A percentile compares a stretch with the other conserved stretches of the same genome.
Conservation (phyloP, 352 stramenopile genomes). For the Phytophthora idaei region DNA sequence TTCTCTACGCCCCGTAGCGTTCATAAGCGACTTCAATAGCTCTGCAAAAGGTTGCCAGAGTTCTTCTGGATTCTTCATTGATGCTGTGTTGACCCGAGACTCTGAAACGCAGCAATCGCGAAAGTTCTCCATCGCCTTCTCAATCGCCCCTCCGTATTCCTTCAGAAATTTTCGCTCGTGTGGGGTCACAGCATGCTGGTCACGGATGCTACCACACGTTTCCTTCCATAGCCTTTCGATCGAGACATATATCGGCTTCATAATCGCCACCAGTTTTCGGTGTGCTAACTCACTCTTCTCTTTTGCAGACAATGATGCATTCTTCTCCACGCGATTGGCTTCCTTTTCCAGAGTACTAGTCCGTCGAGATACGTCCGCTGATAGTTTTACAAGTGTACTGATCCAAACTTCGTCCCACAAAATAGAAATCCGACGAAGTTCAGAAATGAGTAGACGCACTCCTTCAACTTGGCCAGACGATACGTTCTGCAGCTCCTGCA, state of each 20-base stretch:
- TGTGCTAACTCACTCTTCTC: conserved; percentile 74
- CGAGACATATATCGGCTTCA: conserved; percentile 79
- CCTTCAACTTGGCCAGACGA: conserved; percentile 53
- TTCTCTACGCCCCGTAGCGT: conserved; percentile 48
- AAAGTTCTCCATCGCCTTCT: conserved; percentile 51
- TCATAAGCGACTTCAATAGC: conserved; percentile 66
- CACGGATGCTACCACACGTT: conserved; percentile 49
- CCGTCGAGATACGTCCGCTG: conserved; percentile 68
- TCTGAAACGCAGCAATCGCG: conserved; percentile 48
- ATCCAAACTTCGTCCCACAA: conserved; percentile 89
- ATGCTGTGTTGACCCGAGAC: conserved; percentile 13
- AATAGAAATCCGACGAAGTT: conserved; percentile 80
- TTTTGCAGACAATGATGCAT: conserved; percentile 55
- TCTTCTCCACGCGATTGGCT: conserved; percentile 68
- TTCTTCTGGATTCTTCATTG: conserved; percentile 28
- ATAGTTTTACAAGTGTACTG: conserved; percentile 69
- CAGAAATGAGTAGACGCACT: conserved; percentile 67
- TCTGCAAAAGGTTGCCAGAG: conserved; percentile 81
- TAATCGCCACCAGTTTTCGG: conserved; percentile 81
- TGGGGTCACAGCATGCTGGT: conserved; percentile 47
- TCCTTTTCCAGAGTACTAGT: conserved; percentile 82
- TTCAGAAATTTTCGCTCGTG: conserved; percentile 81
- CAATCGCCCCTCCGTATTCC: conserved; percentile 61
- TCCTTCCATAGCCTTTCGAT: conserved; percentile 70
- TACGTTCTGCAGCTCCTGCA: conserved; percentile 46